Conservation (phyloP, 768 basidiomycete genomes). For the Tricholoma bakamatsutake region DNA sequence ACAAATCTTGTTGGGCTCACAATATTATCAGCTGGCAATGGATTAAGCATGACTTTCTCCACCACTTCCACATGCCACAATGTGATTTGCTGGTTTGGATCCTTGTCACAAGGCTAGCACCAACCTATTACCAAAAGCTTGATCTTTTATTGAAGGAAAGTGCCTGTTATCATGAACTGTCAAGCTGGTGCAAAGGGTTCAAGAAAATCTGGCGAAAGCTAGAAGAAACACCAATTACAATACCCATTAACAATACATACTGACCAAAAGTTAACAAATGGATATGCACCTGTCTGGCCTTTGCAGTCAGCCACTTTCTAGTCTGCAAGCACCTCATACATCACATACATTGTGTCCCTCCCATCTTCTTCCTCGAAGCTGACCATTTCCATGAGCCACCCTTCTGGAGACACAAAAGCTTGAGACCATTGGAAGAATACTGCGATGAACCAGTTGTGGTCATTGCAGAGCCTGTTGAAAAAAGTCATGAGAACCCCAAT, state of each 20-base stretch:
- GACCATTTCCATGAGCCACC: not conserved
- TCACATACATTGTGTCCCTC: constrained; percentile 9
- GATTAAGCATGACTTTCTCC: too few species aligned
- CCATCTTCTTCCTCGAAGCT: constrained; percentile 15
- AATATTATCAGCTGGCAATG: constrained; percentile 17
- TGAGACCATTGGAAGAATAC: too few species aligned
- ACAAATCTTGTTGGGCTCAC: not conserved
- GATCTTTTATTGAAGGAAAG: not conserved
- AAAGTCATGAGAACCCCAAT: too few species aligned
- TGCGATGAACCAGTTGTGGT: too few species aligned
- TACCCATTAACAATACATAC: constrained; percentile 12
- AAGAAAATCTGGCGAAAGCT: constrained; percentile 13
- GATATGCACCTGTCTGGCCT: too few species aligned
- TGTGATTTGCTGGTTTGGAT: too few species aligned
- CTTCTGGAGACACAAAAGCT: too few species aligned
- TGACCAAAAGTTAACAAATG: too few species aligned
- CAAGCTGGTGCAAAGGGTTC: constrained; percentile 14
- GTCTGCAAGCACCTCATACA: constrained; percentile 5
- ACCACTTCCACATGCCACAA: too few species aligned
- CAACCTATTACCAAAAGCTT: not conserved
- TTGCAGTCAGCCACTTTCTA: too few species aligned
- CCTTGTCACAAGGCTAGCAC: too few species aligned
- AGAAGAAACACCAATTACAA: constrained; percentile 10
- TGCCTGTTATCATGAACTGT: constrained; percentile 4
- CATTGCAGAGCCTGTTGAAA: too few species aligned